Percentiles rank a stretch among this genome's conserved stretches.
phyloP scores from a whole-genome alignment of 371 early-diverging fungal species.

The Rhizomucor miehei region DNA sequence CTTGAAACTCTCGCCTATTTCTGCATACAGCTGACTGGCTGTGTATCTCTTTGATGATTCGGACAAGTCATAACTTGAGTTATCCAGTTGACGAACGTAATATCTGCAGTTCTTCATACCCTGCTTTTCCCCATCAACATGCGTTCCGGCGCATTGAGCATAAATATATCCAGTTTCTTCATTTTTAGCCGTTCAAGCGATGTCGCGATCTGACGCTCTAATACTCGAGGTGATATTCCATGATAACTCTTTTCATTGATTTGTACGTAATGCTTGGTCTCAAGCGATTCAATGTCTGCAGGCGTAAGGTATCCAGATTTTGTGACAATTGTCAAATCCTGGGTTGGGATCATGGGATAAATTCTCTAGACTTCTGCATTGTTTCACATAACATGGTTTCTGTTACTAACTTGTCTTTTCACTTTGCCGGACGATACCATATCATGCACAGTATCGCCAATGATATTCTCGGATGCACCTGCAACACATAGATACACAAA shows the following conservation, averaged over 20 bases:
- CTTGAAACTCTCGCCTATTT: slow-evolving; percentile 53
- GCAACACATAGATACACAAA: background rate
- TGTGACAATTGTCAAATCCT: slow-evolving; percentile 64
- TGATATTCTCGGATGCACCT: slow-evolving; percentile 59
- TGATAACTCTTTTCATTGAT: slow-evolving; percentile 60
- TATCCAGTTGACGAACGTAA: background rate
- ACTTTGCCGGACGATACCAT: slow-evolving; percentile 29
- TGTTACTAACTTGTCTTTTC: slow-evolving; percentile 45
- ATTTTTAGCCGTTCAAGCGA: slow-evolving; percentile 62
- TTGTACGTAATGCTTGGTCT: slow-evolving; percentile 42
- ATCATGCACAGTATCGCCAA: slow-evolving; percentile 53
- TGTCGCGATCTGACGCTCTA: slow-evolving; percentile 55
- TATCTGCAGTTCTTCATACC: too few species aligned
- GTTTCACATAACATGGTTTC: background rate
- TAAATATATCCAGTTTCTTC: slow-evolving; percentile 64
- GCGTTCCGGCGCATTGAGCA: slow-evolving; percentile 81
- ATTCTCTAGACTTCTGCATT: too few species aligned
- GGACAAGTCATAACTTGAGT: slow-evolving; percentile 12
- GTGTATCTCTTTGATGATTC: slow-evolving; percentile 34
- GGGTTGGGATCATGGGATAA: background rate
- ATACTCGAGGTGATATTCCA: slow-evolving; percentile 59
- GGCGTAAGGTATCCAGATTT: slow-evolving; percentile 67
- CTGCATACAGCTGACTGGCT: slow-evolving; percentile 49
- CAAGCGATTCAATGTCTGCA: slow-evolving; percentile 16
- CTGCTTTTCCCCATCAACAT: slow-evolving; percentile 58